Base-by-base conservation (phyloP, 2,329 filamentous ascomycete species). In the Fusarium redolens region DNA sequence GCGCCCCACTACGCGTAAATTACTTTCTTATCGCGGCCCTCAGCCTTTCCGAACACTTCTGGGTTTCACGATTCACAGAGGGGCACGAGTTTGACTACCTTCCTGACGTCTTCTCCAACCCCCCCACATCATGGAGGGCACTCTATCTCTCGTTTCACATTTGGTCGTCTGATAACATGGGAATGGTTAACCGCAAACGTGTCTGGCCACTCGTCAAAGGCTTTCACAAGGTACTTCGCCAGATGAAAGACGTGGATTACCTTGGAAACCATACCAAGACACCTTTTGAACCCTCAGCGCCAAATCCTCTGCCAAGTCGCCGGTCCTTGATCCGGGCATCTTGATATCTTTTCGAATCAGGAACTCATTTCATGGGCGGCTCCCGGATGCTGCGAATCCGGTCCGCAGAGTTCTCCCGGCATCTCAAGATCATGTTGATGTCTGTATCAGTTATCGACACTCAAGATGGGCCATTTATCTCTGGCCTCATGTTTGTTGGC, bases 51-150 rank as follows among this genome's bases (percentile, higher is more conserved):
- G 69, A 72, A 14, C 50, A 37, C 11, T 75, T 75, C 28, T 74
- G 69, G 73, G 41, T 25, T 33, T 74, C 73, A 4, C 52, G 71
- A 13, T 73, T 75, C 13, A 30, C 47, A 14, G 14, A 43, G n/a
- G 63, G 37, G 3, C 28, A 47, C 18, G 69, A 75, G 15, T 71
- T 71, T 17, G 59, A 66, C 11, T 30, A 48, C 37, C 31, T 75
- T 12, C 28, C 31, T 18, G 69, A 72, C 6, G 63, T 66, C 9
- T 38, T 51, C 17, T 13, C 35, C 5, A 13, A 50, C 4, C 48
- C 51, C 3, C 73, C 61, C 17, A 33, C 52, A 17, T 74, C 71
- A 2, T 74, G 71, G 69, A 52, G 61, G 3, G 25, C 66, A 0
- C 20, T 60, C 6, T 60, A 43, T 6, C 28, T 54, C 11, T 60